Evolutionary conservation across 768 basidiomycete species (phyloP), one percentile per base, ranked within the genome.

Genomic region (Lentinus brumalis): DNA sequence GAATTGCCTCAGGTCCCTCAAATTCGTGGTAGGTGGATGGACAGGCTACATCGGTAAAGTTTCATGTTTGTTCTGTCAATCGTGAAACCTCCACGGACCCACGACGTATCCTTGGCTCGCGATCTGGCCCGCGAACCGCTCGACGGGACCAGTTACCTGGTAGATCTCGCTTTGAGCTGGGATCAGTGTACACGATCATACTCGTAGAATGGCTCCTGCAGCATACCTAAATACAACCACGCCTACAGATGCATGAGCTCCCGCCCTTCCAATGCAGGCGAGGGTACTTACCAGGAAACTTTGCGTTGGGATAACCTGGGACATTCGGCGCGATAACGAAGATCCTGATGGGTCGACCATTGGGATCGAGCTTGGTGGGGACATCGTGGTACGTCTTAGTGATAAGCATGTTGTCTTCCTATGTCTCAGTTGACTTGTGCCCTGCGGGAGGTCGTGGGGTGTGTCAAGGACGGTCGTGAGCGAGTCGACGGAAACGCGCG

Each of bases 141-240:
- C 94, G n/a, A 96, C 95, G 39, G 95, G 95, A 0, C 94, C 94
- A n/a, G 93, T 96, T 2, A 96, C 94, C 73, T 93, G 92, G 71
- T 97, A 98, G 56, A 98, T 98, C 77, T 96, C 95, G 68, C 93
- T 94, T 69, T 40, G 21, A 44, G 16, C 21, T 16, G 35, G 38
- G 53, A n/a, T 30, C 49, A 39, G 41, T 38, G 9, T 45, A 21
- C 14, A 10, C 46, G 12, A 21, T 44, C 42, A 44, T 10, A 9
- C 42, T 44, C 42, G 15, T 18, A 44, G 9, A 44, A 41, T 41
- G 40, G 16, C 40, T 15, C 21, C 32, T 45, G 29, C 14, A 3
- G 35, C 2, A 53, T 70, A 87, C 90, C 91, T 92, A 78, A 92
- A 93, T 44, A 88, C 86, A 10, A 94, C 83, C 26, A 94, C 88